These are phyloP conservation scores for Biscogniauxia mediterranea DNA, from an alignment of 2,329 filamentous ascomycete genomes.

Conservation along the genomic window DNA sequence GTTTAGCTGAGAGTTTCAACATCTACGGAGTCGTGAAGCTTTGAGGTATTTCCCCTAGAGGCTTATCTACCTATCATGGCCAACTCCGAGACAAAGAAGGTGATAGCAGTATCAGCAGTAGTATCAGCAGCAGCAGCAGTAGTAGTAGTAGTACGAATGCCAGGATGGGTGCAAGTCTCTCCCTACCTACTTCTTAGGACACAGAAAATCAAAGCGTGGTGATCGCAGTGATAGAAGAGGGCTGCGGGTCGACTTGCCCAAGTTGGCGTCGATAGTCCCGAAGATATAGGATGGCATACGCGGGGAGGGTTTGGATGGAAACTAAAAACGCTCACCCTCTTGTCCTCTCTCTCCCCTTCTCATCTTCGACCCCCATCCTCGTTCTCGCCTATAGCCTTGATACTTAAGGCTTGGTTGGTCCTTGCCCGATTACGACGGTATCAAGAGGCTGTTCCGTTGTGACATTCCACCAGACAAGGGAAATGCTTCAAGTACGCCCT, in stretches of 20 bases:
- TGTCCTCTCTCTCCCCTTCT: too few relatives aligned
- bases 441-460: not conserved
- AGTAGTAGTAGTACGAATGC: not conserved
- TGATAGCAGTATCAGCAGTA: not conserved
- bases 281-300: not conserved
- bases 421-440: not conserved
- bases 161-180: not conserved
- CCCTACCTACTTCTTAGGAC: not conserved
- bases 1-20: not conserved
- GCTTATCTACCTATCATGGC: not conserved
- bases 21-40: not conserved
- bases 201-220: not conserved
- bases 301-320: not conserved
- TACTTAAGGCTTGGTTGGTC: not conserved
- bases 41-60: not conserved
- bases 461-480: not conserved
- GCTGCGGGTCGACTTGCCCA: slow-evolving; percentile 1
- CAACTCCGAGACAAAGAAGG: not conserved
- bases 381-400: not conserved
- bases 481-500: not conserved
- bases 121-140: not conserved
- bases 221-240: not conserved
- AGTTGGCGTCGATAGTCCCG: not conserved
- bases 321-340: not conserved
- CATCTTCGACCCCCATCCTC: too few relatives aligned